phyloP scores from a whole-genome alignment of 2,329 filamentous ascomycete genomes.

The Fusarium illudens region DNA sequence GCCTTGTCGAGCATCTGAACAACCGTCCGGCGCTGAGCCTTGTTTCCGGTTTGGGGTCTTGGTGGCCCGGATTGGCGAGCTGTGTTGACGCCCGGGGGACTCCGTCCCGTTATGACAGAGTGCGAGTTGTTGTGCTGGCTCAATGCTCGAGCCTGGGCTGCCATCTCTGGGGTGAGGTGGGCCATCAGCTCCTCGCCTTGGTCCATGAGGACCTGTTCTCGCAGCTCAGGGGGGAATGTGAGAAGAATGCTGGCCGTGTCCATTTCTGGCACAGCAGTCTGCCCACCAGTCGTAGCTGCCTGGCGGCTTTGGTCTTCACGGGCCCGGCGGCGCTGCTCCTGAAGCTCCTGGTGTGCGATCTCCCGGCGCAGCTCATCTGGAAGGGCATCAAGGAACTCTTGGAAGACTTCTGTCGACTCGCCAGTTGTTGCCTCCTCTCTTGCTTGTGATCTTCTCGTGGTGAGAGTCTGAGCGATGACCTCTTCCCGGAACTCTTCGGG shows the following conservation, averaged over 20 bases:
- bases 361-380: constrained; percentile 91
- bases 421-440: constrained; percentile 72
- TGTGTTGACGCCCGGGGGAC: constrained; percentile 39
- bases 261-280: constrained; percentile 74
- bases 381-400: constrained; percentile 92
- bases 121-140: constrained; percentile 51
- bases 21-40: constrained; percentile 79
- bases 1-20: constrained; percentile 98
- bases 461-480: constrained; percentile 90
- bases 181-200: constrained; percentile 89
- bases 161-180: constrained; percentile 83
- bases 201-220: constrained; percentile 88
- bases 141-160: constrained; percentile 83
- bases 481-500: constrained; percentile 96
- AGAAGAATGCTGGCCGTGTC: constrained; percentile 92
- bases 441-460: constrained; percentile 81
- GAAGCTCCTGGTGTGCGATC: constrained; percentile 87
- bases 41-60: constrained; percentile 62
- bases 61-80: constrained; percentile 33
- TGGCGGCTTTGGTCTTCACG: constrained; percentile 81
- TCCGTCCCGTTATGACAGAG: constrained; percentile 44
- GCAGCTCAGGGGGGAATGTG: constrained; percentile 83
- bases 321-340: constrained; percentile 87
- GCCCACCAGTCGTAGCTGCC: constrained; percentile 63
- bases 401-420: constrained; percentile 84